Conservation (phyloP, 2,329 filamentous ascomycete species). For the Aspergillus fumigatus region DNA sequence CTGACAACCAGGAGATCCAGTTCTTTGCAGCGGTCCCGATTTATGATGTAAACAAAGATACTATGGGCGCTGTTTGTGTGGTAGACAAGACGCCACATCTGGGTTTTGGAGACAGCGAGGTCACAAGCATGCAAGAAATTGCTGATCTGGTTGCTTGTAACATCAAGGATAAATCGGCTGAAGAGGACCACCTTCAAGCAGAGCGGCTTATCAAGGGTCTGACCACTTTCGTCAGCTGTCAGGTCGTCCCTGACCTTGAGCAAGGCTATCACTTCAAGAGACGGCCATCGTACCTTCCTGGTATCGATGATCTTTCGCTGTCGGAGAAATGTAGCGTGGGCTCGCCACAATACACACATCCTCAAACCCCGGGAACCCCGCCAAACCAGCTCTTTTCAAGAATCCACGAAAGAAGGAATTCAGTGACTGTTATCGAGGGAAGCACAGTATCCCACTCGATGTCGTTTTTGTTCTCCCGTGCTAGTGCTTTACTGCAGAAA, state of each 20-base stretch:
- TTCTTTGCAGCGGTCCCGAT: constrained; percentile 61
- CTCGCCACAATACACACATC: background rate
- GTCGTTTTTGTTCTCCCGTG: constrained; percentile 37
- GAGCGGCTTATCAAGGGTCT: constrained; percentile 54
- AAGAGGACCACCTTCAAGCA: constrained; percentile 49
- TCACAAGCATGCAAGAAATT: constrained; percentile 52
- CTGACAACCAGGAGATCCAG: constrained; percentile 32
- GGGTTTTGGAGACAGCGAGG: constrained; percentile 33
- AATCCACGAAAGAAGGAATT: background rate
- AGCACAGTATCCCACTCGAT: constrained; percentile 6
- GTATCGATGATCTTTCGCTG: background rate
- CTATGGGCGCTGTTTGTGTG: constrained; percentile 57
- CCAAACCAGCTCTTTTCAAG: background rate
- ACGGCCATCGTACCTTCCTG: background rate
- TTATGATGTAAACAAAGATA: constrained; percentile 48
- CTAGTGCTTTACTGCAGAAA: constrained; percentile 39
- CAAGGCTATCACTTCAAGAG: background rate
- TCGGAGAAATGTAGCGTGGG: background rate
- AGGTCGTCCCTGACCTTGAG: background rate
- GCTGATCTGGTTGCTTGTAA: constrained; percentile 22
- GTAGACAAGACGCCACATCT: constrained; percentile 51
- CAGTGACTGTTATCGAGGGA: constrained; percentile 9
- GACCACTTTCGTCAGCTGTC: constrained; percentile 44
- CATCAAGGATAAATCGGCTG: constrained; percentile 30
- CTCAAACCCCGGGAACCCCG: background rate